Conservation (phyloP, 352 stramenopile species). For the Globisporangium spiculum region DNA sequence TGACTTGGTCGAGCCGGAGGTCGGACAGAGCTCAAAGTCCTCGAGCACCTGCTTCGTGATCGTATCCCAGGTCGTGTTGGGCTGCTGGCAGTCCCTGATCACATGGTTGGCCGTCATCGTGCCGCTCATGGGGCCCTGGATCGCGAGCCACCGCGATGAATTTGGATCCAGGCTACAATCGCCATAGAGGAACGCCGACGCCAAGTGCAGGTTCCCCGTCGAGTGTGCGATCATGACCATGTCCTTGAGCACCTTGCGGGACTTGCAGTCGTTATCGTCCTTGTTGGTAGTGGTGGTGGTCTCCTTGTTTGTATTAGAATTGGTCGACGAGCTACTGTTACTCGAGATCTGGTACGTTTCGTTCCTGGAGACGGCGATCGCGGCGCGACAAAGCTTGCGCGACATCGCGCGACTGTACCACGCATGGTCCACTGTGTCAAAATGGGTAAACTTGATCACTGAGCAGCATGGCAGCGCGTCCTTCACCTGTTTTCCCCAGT, state of each 20-base stretch:
- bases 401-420: slow-evolving; percentile 29
- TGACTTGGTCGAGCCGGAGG: slow-evolving; percentile 8
- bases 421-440: slow-evolving; percentile 27
- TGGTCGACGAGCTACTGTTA: not conserved
- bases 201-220: slow-evolving; percentile 37
- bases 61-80: slow-evolving; percentile 14
- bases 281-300: not conserved
- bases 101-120: slow-evolving; percentile 11
- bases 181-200: slow-evolving; percentile 22
- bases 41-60: slow-evolving; percentile 6
- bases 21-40: slow-evolving; percentile 12
- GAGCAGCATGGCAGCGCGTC: slow-evolving; percentile 30
- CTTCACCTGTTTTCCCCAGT: slow-evolving; percentile 28
- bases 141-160: slow-evolving; percentile 24
- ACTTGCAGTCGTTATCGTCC: not conserved
- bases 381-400: slow-evolving; percentile 30
- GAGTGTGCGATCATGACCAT: slow-evolving; percentile 37
- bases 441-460: slow-evolving; percentile 31
- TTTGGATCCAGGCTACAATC: slow-evolving; percentile 19
- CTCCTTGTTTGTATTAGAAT: not conserved
- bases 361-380: slow-evolving; percentile 19
- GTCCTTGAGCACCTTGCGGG: slow-evolving; percentile 16
- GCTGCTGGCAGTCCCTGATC: slow-evolving; percentile 9
- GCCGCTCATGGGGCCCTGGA: slow-evolving; percentile 27
- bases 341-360: not conserved